Evolutionary conservation across 2,329 filamentous ascomycete genomes (phyloP), one percentile per base, ranked within the genome.

Genomic region (Aspergillus viridinutans): DNA sequence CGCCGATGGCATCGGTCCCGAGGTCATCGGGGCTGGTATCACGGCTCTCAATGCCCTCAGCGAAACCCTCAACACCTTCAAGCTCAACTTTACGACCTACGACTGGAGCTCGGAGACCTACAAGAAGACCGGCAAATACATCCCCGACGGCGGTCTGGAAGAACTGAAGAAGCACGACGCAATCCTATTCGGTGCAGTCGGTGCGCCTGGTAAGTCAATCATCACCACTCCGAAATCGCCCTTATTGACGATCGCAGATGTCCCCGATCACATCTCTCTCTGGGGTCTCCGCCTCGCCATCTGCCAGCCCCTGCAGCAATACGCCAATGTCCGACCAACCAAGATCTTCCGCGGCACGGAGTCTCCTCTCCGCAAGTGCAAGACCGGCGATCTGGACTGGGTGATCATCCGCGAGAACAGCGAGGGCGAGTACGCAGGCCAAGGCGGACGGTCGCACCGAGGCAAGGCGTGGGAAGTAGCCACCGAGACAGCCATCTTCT

Each of bases 101-200:
- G 84, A 88, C 69, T 89, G 86, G 86, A 85, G 82, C 62, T 87
- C 84, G 0, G 83, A 85, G 17, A 84, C 80, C 0, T 89, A 86
- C 72, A 86, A 86, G 68, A 80, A 81, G 67, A 85, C 81, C 0
- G 87, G 87, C 1, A 80, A 83, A 61, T 89, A 87, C 65, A 86
- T 87, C 8, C 83, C 85, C 0, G 80, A 84, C 23, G 83, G 81
- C 32, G 85, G 83, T 1, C 74, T 86, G 1, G 81, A 85, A 8
- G 76, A 76, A 6, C 73, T 89, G 23, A 78, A 77, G 61, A 78
- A 76, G 54, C 85, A 86, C 61, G 83, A 89, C 66, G 86, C 86
- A 2, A 86, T 88, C 54, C 80, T 87, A 48, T 89, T 89, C 59
- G 86, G 86, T 14, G 85, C 86, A 6, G 86, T 89, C 4, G 86